A percentile compares a stretch with the other conserved stretches of the same genome.
These are phyloP conservation scores for Saraca asoca DNA, from an alignment of 331 rosid species.

Conservation along the genomic window DNA sequence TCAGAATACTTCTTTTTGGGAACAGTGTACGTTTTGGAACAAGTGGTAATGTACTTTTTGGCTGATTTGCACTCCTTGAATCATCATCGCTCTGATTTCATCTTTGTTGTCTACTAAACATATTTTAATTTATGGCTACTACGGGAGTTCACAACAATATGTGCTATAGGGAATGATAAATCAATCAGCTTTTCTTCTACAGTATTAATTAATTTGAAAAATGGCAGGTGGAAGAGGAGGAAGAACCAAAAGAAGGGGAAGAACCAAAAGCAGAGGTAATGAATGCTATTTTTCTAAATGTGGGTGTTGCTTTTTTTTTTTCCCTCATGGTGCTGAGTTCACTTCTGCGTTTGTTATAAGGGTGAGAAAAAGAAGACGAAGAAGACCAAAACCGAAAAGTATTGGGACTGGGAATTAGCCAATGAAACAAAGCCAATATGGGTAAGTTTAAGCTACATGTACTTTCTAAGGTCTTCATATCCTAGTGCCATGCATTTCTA, in stretches of 20 bases:
- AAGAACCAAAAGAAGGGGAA: constrained; percentile 85
- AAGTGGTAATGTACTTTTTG: too few species aligned
- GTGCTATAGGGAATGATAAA: neutral
- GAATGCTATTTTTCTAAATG: constrained; percentile 13
- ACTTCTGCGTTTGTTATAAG: too few species aligned
- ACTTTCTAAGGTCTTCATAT: constrained; percentile 13
- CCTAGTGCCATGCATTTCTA: too few species aligned
- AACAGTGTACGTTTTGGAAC: too few species aligned
- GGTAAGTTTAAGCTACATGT: constrained; percentile 59
- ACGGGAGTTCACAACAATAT: neutral
- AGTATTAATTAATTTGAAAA: constrained; percentile 20
- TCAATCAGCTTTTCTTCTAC: neutral
- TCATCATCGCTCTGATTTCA: too few species aligned
- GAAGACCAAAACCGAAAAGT: constrained; percentile 81
- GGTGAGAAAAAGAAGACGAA: constrained; percentile 70
- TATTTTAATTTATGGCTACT: too few species aligned
- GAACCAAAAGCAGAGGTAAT: constrained; percentile 73
- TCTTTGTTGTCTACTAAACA: too few species aligned
- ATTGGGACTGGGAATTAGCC: constrained; percentile 95
- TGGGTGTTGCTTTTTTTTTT: too few species aligned
- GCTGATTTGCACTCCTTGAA: too few species aligned
- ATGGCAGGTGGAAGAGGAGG: constrained; percentile 95
- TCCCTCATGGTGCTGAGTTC: too few species aligned
- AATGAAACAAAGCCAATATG: constrained; percentile 96
- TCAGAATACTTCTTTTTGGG: too few species aligned